These are phyloP conservation scores for Penicillium sp. DNA, from an alignment of 2,329 filamentous ascomycete genomes.

Conservation along the genomic window DNA sequence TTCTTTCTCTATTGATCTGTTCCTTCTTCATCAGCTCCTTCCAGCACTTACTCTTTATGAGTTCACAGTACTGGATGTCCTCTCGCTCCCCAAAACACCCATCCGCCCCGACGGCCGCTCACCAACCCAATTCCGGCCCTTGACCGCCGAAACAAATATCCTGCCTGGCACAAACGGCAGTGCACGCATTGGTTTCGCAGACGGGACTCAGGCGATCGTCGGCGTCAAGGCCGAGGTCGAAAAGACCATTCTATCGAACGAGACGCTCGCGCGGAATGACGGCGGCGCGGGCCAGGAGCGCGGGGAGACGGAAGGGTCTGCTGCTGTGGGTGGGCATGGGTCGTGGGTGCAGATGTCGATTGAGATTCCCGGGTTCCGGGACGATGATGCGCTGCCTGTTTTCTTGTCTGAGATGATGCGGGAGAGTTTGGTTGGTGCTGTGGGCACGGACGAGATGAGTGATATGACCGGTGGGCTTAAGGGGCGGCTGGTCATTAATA, in stretches of 20 bases:
- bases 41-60: no score
- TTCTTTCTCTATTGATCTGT: no score
- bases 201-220: constrained; percentile 94
- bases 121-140: constrained; percentile 82
- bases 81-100: constrained; percentile 71
- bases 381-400: constrained; percentile 86
- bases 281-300: constrained; percentile 25
- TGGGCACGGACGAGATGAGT: constrained; percentile 65
- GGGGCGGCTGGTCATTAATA: constrained; percentile 80
- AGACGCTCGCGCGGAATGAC: constrained; percentile 41
- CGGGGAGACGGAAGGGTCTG: constrained; percentile 29
- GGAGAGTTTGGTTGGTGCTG: constrained; percentile 73
- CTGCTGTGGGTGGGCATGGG: constrained; percentile 50
- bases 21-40: no score
- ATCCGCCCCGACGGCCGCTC: constrained; percentile 86
- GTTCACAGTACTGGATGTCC: no score
- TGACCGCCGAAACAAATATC: constrained; percentile 87
- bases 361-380: constrained; percentile 85
- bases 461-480: constrained; percentile 68
- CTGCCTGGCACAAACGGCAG: constrained; percentile 88
- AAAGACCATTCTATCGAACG: constrained; percentile 55
- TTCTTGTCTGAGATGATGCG: constrained; percentile 86
- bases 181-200: constrained; percentile 88
- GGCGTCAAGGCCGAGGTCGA: constrained; percentile 96
- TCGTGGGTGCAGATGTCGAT: constrained; percentile 87